A percentile compares a stretch with the other conserved stretches of the same genome.
Conservation (phyloP, 441 rosid genomes). For the Croton laevigatus region DNA sequence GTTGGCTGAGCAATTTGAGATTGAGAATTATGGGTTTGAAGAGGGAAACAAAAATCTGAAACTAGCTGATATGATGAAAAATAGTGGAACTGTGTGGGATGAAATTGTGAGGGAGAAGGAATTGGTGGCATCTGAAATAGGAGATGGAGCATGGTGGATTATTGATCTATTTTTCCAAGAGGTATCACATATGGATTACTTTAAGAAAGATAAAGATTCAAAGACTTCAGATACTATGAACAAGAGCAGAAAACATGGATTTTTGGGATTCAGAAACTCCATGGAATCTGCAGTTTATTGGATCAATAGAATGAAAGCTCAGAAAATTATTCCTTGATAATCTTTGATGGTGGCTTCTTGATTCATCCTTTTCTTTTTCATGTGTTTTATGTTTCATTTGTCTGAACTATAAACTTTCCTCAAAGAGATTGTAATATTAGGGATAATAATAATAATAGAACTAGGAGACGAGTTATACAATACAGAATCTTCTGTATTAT, state of each 20-base stretch:
- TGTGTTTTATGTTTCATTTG: neutral
- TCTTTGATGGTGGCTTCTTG: neutral
- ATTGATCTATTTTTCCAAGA: slow-evolving; percentile 33
- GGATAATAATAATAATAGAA: no score
- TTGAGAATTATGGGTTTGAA: neutral
- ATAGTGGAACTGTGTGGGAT: neutral
- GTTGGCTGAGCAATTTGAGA: neutral
- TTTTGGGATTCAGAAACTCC: slow-evolving; percentile 66
- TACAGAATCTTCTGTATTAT: no score
- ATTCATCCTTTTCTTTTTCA: neutral
- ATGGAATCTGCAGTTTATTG: slow-evolving; percentile 51
- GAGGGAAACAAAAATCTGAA: neutral
- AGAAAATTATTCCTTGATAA: slow-evolving; percentile 52
- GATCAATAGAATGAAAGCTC: slow-evolving; percentile 60
- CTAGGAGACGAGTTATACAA: no score
- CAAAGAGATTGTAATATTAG: no score
- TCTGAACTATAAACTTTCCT: neutral
- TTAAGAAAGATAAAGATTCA: slow-evolving; percentile 74
- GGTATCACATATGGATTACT: slow-evolving; percentile 25
- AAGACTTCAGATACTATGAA: slow-evolving; percentile 61
- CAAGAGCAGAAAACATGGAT: slow-evolving; percentile 73
- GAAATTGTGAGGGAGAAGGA: slow-evolving; percentile 12
- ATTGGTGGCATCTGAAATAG: slow-evolving; percentile 45
- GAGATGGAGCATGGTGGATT: slow-evolving; percentile 50
- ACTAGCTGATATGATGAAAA: neutral